Base-by-base conservation (phyloP, 305 asterid genomes). In the Stenogyne calaminthoides region DNA sequence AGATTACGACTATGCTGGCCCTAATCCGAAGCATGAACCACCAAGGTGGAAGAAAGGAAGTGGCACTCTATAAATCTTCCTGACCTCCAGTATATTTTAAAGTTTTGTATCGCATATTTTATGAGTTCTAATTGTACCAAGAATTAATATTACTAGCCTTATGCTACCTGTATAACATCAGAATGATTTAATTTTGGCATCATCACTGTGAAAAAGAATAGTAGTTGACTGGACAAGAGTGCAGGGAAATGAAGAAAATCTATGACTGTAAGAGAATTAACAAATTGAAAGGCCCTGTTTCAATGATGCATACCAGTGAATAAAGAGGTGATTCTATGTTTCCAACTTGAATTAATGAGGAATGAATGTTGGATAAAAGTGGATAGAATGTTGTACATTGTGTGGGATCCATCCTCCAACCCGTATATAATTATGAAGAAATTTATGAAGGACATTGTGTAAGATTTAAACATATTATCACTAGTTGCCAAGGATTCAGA, bases 1-100 rank as follows among this genome's bases (percentile, higher is more conserved):
- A 51, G 90, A 86, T 76, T 86, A 86, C n/a, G 91, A 84, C 15
- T 63, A 84, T 18, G 84, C 91, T 15, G 86, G 89, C 15, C 80
- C 87, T 56, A 86, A 86, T 70, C 78, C 82, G 6, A 86, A 75
- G 78, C 89, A 86, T 60, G 87, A 83, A 25, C 80, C 86, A 9
- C 68, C 76, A 73, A 85, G 86, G 67, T 79, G 62, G 84, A 84
- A 44, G 76, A 83, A 82, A 8, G 77, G 87, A 12, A 73, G 81
- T 20, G 71, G 78, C 62, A 63, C 67, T 72, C n/a, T n/a, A n/a
- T n/a, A n/a, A 4, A 40, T 40, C 46, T 40, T 40, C 54, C 15
- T 25, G 3, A 25, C 29, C 54, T 32, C 36, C 1, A 32, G 7
- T 14, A 68, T 68, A 3, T 18, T 9, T 37, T 4, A 12, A 9